Conservation (phyloP, 257 asterid genomes). For the Paraleonurus japonicus region DNA sequence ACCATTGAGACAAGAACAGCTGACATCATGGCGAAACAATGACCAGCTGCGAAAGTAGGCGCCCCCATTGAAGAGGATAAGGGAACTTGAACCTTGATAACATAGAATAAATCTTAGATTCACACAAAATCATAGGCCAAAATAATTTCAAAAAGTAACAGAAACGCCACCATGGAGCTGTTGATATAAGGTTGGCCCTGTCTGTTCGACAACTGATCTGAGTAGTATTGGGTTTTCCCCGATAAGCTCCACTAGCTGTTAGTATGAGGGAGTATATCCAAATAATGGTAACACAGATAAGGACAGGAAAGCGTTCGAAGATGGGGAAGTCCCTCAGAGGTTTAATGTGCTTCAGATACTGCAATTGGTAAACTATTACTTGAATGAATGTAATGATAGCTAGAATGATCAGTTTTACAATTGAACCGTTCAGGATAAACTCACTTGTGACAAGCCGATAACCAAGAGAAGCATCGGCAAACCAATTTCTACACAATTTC, state of each 20-base stretch:
- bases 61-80: conserved; percentile 99
- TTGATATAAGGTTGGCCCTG: conserved; percentile 76
- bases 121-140: neutral
- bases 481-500: conserved; percentile 93
- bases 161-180: conserved; percentile 84
- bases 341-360: conserved; percentile 91
- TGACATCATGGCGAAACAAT: conserved; percentile 94
- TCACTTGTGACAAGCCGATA: conserved; percentile 86
- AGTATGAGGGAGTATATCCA: conserved; percentile 84
- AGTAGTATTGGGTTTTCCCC: conserved; percentile 49
- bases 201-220: conserved; percentile 86
- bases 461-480: conserved; percentile 84
- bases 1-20: conserved; percentile 98
- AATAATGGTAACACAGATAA: conserved; percentile 66
- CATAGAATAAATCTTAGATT: conserved; percentile 14
- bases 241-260: conserved; percentile 93
- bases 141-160: neutral
- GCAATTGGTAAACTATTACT: conserved; percentile 39
- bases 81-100: conserved; percentile 85
- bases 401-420: neutral
- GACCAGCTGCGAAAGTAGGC: conserved; percentile 93
- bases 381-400: conserved; percentile 27
- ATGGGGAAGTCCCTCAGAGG: conserved; percentile 89
- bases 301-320: conserved; percentile 85
- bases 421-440: conserved; percentile 20